Evolutionary conservation across 371 early-diverging fungal species (phyloP).

Genomic region (Mucor indicus): DNA sequence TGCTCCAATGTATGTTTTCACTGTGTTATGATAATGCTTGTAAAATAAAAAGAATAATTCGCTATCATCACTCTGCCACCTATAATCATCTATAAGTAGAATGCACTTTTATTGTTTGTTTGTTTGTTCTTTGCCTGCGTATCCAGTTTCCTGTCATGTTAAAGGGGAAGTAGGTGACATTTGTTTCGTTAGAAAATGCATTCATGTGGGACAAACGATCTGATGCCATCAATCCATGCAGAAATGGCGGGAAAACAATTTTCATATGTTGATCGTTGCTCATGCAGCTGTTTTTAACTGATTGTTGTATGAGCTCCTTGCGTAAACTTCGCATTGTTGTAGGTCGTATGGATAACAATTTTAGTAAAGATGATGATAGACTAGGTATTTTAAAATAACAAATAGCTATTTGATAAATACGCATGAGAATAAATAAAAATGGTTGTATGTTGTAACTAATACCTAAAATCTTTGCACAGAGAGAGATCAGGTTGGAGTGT

Average conservation of each 20-base stretch:
- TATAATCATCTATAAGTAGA: slow-evolving; percentile 3
- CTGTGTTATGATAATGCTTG: slow-evolving; percentile 48
- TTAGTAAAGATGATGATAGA: slow-evolving; percentile 41
- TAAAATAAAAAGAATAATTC: slow-evolving; percentile 60
- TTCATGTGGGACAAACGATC: too few species aligned
- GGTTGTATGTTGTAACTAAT: background rate
- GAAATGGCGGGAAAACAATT: slow-evolving; percentile 10
- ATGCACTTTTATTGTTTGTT: background rate
- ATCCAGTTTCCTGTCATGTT: slow-evolving; percentile 50
- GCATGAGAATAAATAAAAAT: background rate
- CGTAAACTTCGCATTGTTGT: slow-evolving; percentile 36
- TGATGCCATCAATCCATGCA: slow-evolving; percentile 14
- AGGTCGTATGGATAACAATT: slow-evolving; percentile 35
- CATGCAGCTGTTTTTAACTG: too few species aligned
- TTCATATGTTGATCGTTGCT: too few species aligned
- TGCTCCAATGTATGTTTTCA: slow-evolving; percentile 32
- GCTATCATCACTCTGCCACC: slow-evolving; percentile 61
- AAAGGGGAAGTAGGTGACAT: slow-evolving; percentile 24
- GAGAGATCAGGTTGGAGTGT: slow-evolving; percentile 49
- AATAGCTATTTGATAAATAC: too few species aligned
- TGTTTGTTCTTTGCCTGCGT: slow-evolving; percentile 22
- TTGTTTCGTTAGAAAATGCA: background rate
- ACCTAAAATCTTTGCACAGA: slow-evolving; percentile 52
- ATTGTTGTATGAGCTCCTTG: slow-evolving; percentile 3
- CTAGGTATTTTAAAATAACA: slow-evolving; percentile 59